phyloP scores from a whole-genome alignment of 108 stramenopile genomes.

The Nitzschia putrida region DNA sequence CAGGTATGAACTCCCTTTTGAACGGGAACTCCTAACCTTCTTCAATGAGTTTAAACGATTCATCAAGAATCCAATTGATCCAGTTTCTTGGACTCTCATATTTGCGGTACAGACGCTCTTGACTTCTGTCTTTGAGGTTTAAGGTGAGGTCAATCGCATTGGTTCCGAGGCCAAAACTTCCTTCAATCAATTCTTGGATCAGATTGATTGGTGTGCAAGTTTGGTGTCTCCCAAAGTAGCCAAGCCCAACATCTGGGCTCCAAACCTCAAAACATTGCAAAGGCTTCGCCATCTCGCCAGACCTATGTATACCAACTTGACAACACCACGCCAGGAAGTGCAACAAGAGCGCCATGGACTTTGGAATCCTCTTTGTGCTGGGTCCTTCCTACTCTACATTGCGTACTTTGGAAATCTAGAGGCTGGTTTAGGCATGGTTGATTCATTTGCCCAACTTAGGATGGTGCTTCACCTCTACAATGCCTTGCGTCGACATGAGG shows the following conservation, averaged over 20 bases:
- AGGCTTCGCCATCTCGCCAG: background rate
- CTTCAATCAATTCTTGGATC: too few relatives aligned
- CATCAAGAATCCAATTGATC: constrained; percentile 35
- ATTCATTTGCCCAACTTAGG: constrained; percentile 47
- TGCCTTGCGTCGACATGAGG: constrained; percentile 38
- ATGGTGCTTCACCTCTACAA: constrained; percentile 52
- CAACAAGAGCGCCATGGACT: constrained; percentile 10
- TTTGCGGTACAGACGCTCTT: constrained; percentile 55
- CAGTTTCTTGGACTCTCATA: constrained; percentile 46
- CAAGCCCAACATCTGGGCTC: background rate
- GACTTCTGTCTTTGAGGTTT: constrained; percentile 42
- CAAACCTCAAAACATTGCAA: background rate
- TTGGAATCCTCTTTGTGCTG: constrained; percentile 60
- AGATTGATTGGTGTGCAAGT: background rate
- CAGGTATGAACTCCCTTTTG: constrained; percentile 24
- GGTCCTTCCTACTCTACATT: constrained; percentile 35
- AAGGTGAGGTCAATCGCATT: background rate
- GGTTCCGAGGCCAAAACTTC: too few relatives aligned
- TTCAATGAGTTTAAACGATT: constrained; percentile 25
- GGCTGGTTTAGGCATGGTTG: constrained; percentile 40
- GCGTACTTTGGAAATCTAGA: constrained; percentile 48
- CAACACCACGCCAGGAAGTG: constrained; percentile 2
- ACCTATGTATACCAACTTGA: too few relatives aligned
- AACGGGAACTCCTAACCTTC: constrained; percentile 34
- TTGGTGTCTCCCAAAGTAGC: background rate